Evolutionary conservation across 306 rosid species (phyloP), one percentile per base, ranked within the genome.

Genomic region (Astragalus glycyphyllos): DNA sequence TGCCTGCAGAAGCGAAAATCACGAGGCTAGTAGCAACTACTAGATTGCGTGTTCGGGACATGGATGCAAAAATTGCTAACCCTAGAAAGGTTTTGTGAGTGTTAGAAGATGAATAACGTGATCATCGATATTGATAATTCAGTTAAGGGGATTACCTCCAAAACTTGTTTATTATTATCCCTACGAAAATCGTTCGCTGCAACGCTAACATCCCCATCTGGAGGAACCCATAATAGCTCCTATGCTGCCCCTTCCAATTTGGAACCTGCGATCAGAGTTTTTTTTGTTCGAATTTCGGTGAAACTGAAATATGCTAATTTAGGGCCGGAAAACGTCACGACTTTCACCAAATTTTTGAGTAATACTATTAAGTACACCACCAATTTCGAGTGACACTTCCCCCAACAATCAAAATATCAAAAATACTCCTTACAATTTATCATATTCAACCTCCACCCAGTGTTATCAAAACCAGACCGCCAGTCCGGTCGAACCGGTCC

Each of bases 11-110:
- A 61, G 89, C 96, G 55, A 95, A 89, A 67, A 73, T 85, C 31
- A 89, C 62, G 69, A 91, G 73, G 63, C 96, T 92, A 66, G 82
- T 20, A 23, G 96, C 97, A 71, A 95, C 91, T 3, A 82, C 47
- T 17, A 77, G 65, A 84, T 95, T 91, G 58, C 96, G 90, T 0
- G 86, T 12, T 8, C 84, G 78, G 13, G 83, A 32, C 97, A 91
- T 94, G 12, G 71, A 58, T 35, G 34, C 13, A 31, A 47, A 7
- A 68, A 37, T 57, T n/a, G 38, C 11, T 45, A 48, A 76, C 69
- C 80, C 80, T 76, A 76, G 15, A 75, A 57, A 0, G 62, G 8
- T 7, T 65, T 41, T 55, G 29, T 11, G 14, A 37, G 8, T 17
- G 41, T 58, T 31, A 9, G 8, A 38, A 60, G 8, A 38, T 38